Percentiles rank a stretch among this genome's conserved stretches.
Evolutionary conservation across 2,329 filamentous ascomycete genomes (phyloP).

Genomic region (Hymenotorrendiella dingleyae): DNA sequence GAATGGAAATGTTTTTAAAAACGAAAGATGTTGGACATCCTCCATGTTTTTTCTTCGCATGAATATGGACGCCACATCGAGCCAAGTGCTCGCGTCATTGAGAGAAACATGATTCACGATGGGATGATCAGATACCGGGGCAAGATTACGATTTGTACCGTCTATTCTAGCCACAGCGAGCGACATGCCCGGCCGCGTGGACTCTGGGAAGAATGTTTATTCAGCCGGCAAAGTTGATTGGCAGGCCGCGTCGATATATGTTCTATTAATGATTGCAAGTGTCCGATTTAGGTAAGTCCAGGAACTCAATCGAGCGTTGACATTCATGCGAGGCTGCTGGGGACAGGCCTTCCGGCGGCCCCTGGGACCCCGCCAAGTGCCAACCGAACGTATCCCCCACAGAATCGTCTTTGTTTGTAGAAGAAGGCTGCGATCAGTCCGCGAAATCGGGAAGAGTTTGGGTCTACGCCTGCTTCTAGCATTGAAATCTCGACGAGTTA

Average conservation of each 20-base stretch:
- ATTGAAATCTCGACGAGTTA: constrained; percentile 4
- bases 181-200: constrained; percentile 16
- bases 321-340: constrained; percentile 21
- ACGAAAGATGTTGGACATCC: constrained; percentile 5
- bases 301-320: constrained; percentile 15
- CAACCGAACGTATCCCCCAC: constrained; percentile 10
- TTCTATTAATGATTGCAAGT: constrained; percentile 23
- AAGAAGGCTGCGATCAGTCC: not conserved
- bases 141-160: constrained; percentile 11
- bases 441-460: not conserved
- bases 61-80: constrained; percentile 14
- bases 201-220: constrained; percentile 14
- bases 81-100: constrained; percentile 18
- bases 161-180: constrained; percentile 3
- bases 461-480: not conserved
- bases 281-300: constrained; percentile 18
- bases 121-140: constrained; percentile 9
- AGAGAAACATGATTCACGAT: constrained; percentile 20
- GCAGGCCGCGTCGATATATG: constrained; percentile 23
- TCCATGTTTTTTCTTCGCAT: constrained; percentile 15
- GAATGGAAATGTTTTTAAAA: constrained; percentile 5
- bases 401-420: not conserved
- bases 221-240: constrained; percentile 17
- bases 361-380: constrained; percentile 1
- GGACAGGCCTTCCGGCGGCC: not conserved